Conservation (phyloP, 106 monocot species). For the Dendrobium huoshanense region DNA sequence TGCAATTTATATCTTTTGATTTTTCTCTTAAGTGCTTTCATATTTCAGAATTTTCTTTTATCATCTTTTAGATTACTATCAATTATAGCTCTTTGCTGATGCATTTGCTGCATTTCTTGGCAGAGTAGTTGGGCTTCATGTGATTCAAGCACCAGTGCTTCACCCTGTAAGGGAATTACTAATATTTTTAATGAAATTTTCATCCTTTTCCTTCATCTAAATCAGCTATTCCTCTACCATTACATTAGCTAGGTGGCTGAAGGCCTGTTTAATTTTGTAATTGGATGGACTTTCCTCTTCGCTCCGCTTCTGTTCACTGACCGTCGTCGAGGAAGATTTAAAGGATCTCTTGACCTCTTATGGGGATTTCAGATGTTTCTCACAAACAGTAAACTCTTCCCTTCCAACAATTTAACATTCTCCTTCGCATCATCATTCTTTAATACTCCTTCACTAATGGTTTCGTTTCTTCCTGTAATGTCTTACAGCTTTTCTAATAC, state of each 20-base stretch:
- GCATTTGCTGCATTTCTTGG: slow-evolving; percentile 23
- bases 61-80: neutral
- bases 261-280: slow-evolving; percentile 89
- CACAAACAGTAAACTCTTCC: slow-evolving; percentile 58
- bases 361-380: slow-evolving; percentile 98
- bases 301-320: slow-evolving; percentile 86
- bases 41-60: neutral
- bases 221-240: neutral
- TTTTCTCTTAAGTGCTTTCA: neutral
- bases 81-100: neutral
- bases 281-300: slow-evolving; percentile 88
- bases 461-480: neutral
- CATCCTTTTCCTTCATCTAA: neutral
- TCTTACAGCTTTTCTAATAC: slow-evolving; percentile 74
- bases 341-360: slow-evolving; percentile 73
- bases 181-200: neutral
- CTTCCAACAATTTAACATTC: neutral
- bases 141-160: slow-evolving; percentile 66
- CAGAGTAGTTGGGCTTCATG: slow-evolving; percentile 82
- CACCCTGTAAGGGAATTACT: slow-evolving; percentile 63
- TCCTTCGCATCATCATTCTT: neutral
- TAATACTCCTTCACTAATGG: neutral
- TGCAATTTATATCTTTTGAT: neutral
- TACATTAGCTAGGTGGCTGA: slow-evolving; percentile 45
- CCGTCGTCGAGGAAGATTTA: slow-evolving; percentile 52